Conservation (phyloP, 78 protist genomes). For the Pigoraptor vietnamica region DNA sequence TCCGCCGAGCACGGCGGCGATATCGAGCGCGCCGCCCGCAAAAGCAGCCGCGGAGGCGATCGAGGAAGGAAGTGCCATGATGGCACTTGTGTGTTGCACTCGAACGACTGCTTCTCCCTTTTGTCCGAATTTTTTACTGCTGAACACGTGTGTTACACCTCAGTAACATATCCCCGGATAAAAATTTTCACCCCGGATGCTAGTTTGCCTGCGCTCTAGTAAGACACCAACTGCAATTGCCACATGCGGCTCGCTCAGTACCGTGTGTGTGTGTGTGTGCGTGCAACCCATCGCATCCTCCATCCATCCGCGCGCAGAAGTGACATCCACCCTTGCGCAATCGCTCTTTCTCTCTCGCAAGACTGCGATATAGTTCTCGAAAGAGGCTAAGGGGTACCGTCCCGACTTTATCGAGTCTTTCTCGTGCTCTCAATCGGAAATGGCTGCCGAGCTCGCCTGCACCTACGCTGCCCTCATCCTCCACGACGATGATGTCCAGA, state of each 20-base stretch:
- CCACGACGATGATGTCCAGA: conserved; percentile 45
- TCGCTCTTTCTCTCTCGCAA: not conserved
- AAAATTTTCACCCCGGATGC: not conserved
- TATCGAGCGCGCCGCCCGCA: no score
- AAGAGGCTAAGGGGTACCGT: not conserved
- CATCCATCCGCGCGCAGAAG: not conserved
- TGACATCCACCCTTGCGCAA: not conserved
- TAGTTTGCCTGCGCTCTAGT: no score
- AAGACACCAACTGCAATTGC: no score
- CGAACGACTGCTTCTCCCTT: no score
- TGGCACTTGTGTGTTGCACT: no score
- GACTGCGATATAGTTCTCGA: not conserved
- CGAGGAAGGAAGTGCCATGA: no score
- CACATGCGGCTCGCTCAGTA: not conserved
- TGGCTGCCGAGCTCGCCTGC: conserved; percentile 52
- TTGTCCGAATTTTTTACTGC: no score
- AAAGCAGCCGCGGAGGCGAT: no score
- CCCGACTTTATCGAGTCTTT: not conserved
- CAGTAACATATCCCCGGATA: no score
- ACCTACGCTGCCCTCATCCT: conserved; percentile 68
- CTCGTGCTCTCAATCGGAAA: not conserved
- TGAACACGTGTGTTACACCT: no score
- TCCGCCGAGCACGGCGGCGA: no score
- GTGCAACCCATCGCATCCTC: not conserved
- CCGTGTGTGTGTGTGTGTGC: no score